A percentile compares a stretch with the other conserved stretches of the same genome.
Evolutionary conservation across 768 basidiomycete species (phyloP).

Genomic region (Thelephora aurantiotincta): DNA sequence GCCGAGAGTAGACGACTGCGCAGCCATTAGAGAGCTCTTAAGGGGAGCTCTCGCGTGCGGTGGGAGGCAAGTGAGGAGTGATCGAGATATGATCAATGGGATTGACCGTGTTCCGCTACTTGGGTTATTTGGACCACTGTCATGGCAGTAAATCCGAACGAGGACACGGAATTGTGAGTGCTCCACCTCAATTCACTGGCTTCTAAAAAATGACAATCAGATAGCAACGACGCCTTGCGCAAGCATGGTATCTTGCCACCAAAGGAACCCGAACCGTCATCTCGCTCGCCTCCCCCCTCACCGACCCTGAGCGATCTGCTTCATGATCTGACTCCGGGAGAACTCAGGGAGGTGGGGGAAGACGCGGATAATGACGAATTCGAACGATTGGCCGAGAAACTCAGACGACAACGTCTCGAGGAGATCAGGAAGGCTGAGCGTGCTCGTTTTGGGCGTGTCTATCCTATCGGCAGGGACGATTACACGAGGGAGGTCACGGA

Average conservation of each 20-base stretch:
- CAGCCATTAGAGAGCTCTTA: neutral
- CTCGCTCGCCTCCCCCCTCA: constrained; percentile 73
- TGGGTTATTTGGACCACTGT: neutral
- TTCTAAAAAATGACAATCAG: constrained; percentile 3
- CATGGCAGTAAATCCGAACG: constrained; percentile 69
- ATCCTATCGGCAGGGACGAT: constrained; percentile 84
- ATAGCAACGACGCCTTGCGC: constrained; percentile 84
- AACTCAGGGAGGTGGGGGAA: constrained; percentile 56
- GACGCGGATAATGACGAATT: constrained; percentile 66
- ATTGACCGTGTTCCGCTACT: neutral
- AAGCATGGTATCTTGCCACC: constrained; percentile 87
- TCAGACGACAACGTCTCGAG: constrained; percentile 46
- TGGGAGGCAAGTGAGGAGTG: neutral
- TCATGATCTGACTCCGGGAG: constrained; percentile 43
- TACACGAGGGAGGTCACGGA: constrained; percentile 95
- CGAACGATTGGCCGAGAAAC: constrained; percentile 56
- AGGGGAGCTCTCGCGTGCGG: neutral
- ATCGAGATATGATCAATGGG: neutral
- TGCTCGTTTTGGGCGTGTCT: constrained; percentile 70
- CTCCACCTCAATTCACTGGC: neutral
- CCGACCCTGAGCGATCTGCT: constrained; percentile 58
- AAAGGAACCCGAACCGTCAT: constrained; percentile 46
- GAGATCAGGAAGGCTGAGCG: constrained; percentile 45
- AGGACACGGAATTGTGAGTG: constrained; percentile 93
- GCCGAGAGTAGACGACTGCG: constrained; percentile 12